Conservation (phyloP, 148 eudicot genomes). For the Rheum nobile region DNA sequence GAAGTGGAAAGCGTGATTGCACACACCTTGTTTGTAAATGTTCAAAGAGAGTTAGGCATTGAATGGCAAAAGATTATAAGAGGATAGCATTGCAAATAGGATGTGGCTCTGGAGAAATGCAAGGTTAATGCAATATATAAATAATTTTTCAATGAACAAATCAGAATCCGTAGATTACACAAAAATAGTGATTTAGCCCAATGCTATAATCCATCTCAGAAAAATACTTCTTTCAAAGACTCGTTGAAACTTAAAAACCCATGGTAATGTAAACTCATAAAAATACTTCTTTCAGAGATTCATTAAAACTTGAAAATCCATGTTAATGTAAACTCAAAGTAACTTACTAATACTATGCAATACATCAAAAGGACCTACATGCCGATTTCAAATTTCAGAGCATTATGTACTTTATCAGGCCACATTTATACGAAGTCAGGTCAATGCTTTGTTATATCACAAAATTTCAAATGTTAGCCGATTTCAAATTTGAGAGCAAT, state of each 20-base stretch:
- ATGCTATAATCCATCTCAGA: background rate
- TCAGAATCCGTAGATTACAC: background rate
- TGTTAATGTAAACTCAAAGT: background rate
- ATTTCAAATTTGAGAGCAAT: too few species aligned
- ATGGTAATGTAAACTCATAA: too few species aligned
- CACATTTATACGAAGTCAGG: too few species aligned
- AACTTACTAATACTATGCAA: background rate
- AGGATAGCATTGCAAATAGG: background rate
- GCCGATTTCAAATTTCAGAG: too few species aligned
- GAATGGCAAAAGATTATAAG: background rate
- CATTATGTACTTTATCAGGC: too few species aligned
- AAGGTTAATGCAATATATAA: background rate
- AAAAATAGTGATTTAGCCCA: background rate
- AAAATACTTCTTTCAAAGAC: background rate
- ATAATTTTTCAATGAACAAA: background rate
- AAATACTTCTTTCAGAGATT: background rate
- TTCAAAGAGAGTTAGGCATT: background rate
- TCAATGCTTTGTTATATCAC: too few species aligned
- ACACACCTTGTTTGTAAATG: constrained; percentile 21
- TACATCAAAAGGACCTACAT: too few species aligned
- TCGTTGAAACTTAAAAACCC: too few species aligned
- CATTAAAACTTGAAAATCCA: background rate
- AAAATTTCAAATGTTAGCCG: too few species aligned
- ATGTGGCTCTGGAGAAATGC: background rate
- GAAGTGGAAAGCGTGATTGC: constrained; percentile 90